phyloP scores from a whole-genome alignment of 2,329 filamentous ascomycete genomes.

The Aspergillus flavus region DNA sequence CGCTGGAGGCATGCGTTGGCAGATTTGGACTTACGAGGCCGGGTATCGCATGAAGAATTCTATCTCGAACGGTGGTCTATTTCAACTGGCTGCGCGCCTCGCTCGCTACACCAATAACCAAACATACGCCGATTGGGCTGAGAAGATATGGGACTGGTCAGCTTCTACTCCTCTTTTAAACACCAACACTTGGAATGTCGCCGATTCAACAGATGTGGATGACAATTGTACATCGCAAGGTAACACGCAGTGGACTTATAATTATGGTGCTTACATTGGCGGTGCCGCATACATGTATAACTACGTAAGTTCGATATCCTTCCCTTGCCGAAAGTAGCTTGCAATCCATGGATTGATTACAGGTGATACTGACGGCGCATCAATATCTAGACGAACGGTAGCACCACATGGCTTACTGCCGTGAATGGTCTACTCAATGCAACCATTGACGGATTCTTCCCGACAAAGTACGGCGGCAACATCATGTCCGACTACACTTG shows the following conservation, averaged over 20 bases:
- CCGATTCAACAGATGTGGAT: constrained; percentile 62
- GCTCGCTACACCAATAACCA: constrained; percentile 65
- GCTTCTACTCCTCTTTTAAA: constrained; percentile 60
- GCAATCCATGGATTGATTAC: not conserved
- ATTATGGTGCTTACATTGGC: constrained; percentile 60
- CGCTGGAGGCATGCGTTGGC: constrained; percentile 75
- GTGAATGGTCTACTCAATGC: constrained; percentile 59
- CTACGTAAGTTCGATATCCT: constrained; percentile 38
- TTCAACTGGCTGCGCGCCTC: constrained; percentile 76
- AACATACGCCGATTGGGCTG: constrained; percentile 66
- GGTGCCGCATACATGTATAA: constrained; percentile 73
- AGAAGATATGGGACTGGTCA: constrained; percentile 66
- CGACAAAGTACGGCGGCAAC: constrained; percentile 43
- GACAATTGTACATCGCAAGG: constrained; percentile 64
- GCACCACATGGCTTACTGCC: constrained; percentile 57
- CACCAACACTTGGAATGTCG: constrained; percentile 61
- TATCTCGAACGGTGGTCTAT: constrained; percentile 79
- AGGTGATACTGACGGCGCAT: not conserved
- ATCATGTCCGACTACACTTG: constrained; percentile 69
- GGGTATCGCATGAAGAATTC: constrained; percentile 84
- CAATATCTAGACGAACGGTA: constrained; percentile 34
- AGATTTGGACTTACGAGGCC: constrained; percentile 76
- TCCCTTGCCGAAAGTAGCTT: not conserved
- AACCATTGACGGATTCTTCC: constrained; percentile 56
- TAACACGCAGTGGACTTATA: constrained; percentile 68